Percentiles rank a stretch among this genome's conserved stretches.
These are phyloP conservation scores for Phalaenopsis equestris DNA, from an alignment of 106 monocot species.

Conservation along the genomic window DNA sequence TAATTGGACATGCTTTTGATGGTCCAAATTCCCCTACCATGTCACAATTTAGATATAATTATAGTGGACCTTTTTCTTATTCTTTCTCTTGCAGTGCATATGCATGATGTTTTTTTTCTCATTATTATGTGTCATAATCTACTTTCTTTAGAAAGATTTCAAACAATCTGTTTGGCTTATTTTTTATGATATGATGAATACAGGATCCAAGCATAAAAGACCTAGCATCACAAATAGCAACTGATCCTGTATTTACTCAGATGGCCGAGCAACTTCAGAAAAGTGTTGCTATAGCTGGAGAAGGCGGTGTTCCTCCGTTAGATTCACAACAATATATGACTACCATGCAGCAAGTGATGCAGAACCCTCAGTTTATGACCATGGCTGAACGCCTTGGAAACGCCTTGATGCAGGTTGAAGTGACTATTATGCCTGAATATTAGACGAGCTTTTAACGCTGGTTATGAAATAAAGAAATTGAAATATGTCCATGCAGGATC, in stretches of 20 bases:
- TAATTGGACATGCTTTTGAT: no score
- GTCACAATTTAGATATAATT: no score
- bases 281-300: conserved; percentile 40
- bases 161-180: background rate
- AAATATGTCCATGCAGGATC: conserved; percentile 43
- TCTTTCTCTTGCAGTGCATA: background rate
- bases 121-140: background rate
- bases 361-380: conserved; percentile 83
- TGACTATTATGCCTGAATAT: background rate
- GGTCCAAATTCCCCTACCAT: no score
- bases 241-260: conserved; percentile 72
- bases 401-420: conserved; percentile 82
- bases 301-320: conserved; percentile 44
- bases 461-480: background rate
- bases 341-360: conserved; percentile 89
- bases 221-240: conserved; percentile 79
- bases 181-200: conserved; percentile 9
- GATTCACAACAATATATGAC: conserved; percentile 68
- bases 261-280: conserved; percentile 95
- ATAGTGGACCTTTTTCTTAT: no score
- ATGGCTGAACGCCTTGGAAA: conserved; percentile 87
- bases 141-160: background rate
- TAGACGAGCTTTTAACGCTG: background rate
- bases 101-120: background rate
- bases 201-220: conserved; percentile 90